phyloP scores from a whole-genome alignment of 2,329 filamentous ascomycete species.

The Akanthomyces dipterigenus region DNA sequence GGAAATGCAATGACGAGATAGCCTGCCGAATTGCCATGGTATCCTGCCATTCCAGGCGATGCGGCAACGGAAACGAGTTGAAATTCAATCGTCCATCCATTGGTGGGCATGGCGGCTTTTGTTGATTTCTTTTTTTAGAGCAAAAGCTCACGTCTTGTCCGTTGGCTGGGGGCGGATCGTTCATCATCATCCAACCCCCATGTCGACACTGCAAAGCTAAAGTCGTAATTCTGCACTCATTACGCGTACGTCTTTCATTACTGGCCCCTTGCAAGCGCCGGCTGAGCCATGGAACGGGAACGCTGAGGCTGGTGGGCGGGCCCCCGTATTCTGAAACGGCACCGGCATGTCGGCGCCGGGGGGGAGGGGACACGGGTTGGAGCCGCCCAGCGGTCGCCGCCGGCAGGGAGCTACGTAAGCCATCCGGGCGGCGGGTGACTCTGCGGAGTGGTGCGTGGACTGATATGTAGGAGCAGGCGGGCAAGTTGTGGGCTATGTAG shows the following conservation, averaged over 20 bases:
- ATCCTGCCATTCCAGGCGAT: too few relatives aligned
- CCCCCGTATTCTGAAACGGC: slow-evolving; percentile 3
- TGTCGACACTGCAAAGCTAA: background rate
- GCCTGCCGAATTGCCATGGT: too few relatives aligned
- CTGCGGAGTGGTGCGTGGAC: too few relatives aligned
- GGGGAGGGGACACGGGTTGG: background rate
- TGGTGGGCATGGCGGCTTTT: background rate
- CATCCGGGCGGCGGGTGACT: too few relatives aligned
- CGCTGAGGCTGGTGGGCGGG: background rate
- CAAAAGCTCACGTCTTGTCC: background rate
- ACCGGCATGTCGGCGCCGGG: background rate
- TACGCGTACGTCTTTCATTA: background rate
- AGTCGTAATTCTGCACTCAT: background rate
- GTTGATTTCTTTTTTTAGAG: background rate
- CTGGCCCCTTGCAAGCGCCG: background rate
- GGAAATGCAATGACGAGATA: too few relatives aligned
- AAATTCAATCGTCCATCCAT: too few relatives aligned
- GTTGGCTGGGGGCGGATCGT: background rate
- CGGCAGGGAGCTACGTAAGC: background rate
- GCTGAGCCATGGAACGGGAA: background rate
- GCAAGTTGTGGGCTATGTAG: too few relatives aligned
- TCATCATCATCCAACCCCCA: too few relatives aligned
- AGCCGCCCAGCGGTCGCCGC: too few relatives aligned
- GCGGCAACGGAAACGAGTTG: too few relatives aligned
- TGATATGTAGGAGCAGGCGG: too few relatives aligned